Evolutionary conservation across 805 yeast species (phyloP), one percentile per base, ranked within the genome.

Genomic region (Saccharomycopsis capsularis): DNA sequence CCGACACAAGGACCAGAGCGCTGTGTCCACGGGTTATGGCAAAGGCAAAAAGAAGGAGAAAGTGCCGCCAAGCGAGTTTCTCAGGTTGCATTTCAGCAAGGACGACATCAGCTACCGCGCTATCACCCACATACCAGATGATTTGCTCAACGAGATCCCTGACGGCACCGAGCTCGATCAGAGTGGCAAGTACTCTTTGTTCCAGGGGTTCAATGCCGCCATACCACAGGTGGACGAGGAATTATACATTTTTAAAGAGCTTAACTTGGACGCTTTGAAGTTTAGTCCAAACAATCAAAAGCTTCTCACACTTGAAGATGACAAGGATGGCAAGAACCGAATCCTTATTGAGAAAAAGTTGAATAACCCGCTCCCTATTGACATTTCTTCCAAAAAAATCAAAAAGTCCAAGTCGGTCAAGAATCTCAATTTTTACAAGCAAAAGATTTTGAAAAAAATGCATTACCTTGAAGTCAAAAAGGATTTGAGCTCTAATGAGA

Each of bases 151-250:
- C 5, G 78, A 80, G 44, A 63, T 81, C 16, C 85, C 86, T 1
- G 62, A 60, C 15, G 44, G 40, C 22, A 21, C 45, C 27, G 37
- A 42, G 13, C 44, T 51, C 24, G 46, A 50, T 6, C 51, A 50
- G 4, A 60, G 53, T 40, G 37, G 44, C 25, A 57, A 60, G 7
- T 77, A 76, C 54, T 77, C 88, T 2, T 63, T 84, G 21, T 81
- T 75, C 57, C 90, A 83, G 62, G 89, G 90, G 1, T 81, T 84
- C 59, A 70, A 71, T 57, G 85, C 87, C 3, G 68, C 76, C 0
- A 60, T 73, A 32, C 79, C 79, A 1, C 74, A 74, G 16, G 64
- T 75, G n/a, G 68, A 75, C 52, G 76, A 71, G 51, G 69, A 68
- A 38, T 37, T 53, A 11, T 39, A 48, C 19, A 32, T 53, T 13